Conservation (phyloP, 1,284 basidiomycete genomes). For the Waitea zeae region DNA sequence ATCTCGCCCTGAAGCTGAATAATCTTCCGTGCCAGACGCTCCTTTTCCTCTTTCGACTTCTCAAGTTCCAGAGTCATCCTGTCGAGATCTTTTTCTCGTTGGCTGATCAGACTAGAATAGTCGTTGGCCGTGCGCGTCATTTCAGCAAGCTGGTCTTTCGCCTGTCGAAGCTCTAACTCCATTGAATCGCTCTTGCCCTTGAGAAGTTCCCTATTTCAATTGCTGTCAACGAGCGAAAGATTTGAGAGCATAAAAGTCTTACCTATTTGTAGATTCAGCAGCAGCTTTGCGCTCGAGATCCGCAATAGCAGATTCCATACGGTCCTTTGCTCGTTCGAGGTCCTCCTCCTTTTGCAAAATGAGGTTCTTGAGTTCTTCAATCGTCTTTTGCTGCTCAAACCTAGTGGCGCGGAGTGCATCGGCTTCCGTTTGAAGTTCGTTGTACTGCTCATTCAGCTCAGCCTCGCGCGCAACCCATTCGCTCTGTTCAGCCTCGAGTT, state of each 20-base stretch:
- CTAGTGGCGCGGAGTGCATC: conserved; percentile 35
- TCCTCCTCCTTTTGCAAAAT: conserved; percentile 72
- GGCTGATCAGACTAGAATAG: conserved; percentile 62
- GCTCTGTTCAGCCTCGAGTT: conserved; percentile 63
- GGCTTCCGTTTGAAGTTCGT: conserved; percentile 44
- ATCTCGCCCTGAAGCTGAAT: conserved; percentile 52
- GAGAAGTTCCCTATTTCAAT: conserved; percentile 35
- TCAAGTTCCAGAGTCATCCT: conserved; percentile 43
- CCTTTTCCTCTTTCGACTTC: conserved; percentile 31
- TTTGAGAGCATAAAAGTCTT: conserved; percentile 12
- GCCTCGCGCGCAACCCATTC: conserved; percentile 46
- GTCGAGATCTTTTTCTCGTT: conserved; percentile 61
- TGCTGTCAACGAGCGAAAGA: conserved; percentile 4
- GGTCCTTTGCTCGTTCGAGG: conserved; percentile 56
- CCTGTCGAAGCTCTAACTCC: conserved; percentile 50
- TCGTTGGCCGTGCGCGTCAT: conserved; percentile 61
- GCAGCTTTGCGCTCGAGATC: conserved; percentile 65
- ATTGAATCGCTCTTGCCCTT: conserved; percentile 42
- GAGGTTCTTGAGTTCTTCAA: conserved; percentile 60
- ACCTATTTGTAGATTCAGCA: conserved; percentile 54
- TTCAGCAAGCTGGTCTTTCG: conserved; percentile 71
- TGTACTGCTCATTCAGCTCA: conserved; percentile 35
- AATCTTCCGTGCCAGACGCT: conserved; percentile 38
- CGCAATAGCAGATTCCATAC: conserved; percentile 45
- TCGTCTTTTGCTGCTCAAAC: conserved; percentile 42